Percentiles rank a stretch among this genome's conserved stretches.
phyloP scores from a whole-genome alignment of 345 rosid genomes.

The Gossypium herbaceum region DNA sequence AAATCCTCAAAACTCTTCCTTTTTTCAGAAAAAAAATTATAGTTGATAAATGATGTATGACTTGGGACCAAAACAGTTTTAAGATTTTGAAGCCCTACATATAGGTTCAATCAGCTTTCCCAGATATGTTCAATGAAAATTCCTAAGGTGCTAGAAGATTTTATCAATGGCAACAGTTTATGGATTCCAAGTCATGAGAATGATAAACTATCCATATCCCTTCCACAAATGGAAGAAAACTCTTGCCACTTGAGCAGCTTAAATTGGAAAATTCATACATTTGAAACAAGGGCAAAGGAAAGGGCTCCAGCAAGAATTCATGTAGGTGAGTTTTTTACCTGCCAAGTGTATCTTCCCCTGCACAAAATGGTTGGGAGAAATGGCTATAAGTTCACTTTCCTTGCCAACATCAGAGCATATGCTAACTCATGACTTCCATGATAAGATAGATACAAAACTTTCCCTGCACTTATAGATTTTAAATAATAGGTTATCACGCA shows the following conservation, averaged over 20 bases:
- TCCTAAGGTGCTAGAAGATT: not conserved
- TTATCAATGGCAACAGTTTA: not conserved
- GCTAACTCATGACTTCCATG: not conserved
- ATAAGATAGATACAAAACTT: not conserved
- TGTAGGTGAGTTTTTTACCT: not conserved
- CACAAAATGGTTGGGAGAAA: not conserved
- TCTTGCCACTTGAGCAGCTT: constrained; percentile 2
- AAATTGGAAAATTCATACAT: constrained; percentile 1
- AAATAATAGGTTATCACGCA: constrained; percentile 18
- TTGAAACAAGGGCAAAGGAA: not conserved
- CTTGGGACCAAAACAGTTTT: not conserved
- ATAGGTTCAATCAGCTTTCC: not conserved
- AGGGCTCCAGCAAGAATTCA: not conserved
- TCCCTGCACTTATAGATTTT: not conserved
- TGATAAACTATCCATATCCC: not conserved
- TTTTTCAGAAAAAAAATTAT: not conserved
- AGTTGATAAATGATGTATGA: not conserved
- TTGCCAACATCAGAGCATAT: not conserved
- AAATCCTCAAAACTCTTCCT: not conserved
- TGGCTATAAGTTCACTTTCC: not conserved
- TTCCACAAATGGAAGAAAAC: not conserved
- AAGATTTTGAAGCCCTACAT: not conserved
- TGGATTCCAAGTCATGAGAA: not conserved
- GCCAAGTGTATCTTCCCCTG: constrained; percentile 1
- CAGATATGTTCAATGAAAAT: not conserved